Base-by-base conservation (phyloP, 1,284 basidiomycete species). In the Somion occarium region DNA sequence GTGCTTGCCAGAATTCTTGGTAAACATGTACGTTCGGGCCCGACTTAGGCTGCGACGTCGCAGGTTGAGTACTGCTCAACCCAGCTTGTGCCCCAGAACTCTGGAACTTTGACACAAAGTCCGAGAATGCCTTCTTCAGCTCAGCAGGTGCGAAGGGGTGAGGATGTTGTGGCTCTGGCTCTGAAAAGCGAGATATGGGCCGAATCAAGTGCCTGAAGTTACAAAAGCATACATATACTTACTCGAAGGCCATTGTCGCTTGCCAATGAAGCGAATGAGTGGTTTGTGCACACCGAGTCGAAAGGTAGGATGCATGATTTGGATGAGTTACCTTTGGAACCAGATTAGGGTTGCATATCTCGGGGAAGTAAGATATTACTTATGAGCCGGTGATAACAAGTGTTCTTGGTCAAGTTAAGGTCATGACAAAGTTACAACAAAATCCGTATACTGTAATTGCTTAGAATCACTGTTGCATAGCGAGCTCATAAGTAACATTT, bases 261-360 rank as follows among this genome's bases (percentile, higher is more conserved):
- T 88, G 48, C 91, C 91, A 18, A 92, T 49, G 66, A 93, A 93
- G 61, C 77, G 79, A 55, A 93, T 93, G 65, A 91, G 82, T 24
- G 91, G 91, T 54, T 66, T 76, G 62, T 70, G 81, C 59, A 64
- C 76, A 7, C 49, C 18, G 42, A 49, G 53, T 18, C 73, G 62
- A 53, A 75, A 73, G 51, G 78, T 69, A 24, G 78, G 74, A 57
- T 73, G 70, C 79, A 80, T 82, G 44, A 51, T 56, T 48, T 49
- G 44, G n/a, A n/a, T n/a, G n/a, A n/a, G n/a, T n/a, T n/a, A n/a
- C n/a, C n/a, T n/a, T n/a, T n/a, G n/a, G n/a, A n/a, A n/a, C n/a
- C n/a, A n/a, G n/a, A n/a, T n/a, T n/a, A n/a, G n/a, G n/a, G n/a
- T n/a, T n/a, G n/a, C n/a, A n/a, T n/a, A n/a, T n/a, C n/a, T n/a